Base-by-base conservation (phyloP, 345 rosid species). In the Eucalyptus caleyi region DNA sequence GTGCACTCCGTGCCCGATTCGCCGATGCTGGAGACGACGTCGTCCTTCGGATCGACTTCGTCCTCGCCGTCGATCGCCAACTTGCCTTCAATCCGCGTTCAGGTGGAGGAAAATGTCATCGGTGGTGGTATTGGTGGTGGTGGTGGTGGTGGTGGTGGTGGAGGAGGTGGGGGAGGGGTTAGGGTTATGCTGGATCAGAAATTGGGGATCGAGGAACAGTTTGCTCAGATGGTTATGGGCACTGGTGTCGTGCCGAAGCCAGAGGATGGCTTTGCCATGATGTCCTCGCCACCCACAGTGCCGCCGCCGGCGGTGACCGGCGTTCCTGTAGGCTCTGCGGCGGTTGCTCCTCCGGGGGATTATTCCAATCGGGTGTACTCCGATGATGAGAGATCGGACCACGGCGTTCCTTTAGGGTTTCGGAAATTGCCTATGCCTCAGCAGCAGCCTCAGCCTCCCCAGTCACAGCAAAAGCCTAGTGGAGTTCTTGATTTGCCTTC, bases 361-460 rank as follows among this genome's bases (percentile, higher is more conserved):
- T 94, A 92, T 81, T 92, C 86, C 49, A 90, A 90, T 89, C 91
- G 97, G 91, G 96, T 93, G 56, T 77, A 92, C 90, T 97, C 98
- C 0, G 99, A 97, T 89, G 99, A 98, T 87, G 99, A 98, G 94
- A 96, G 98, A 95, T 97, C 99, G 40, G 99, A 97, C 87, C 98
- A 94, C 44, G 96, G 97, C 16, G 92, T 93, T 60, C 94, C 94
- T 3, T 92, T 93, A 88, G 97, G 94, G 77, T 93, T 93, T 91
- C 92, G 94, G 90, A 97, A 95, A 90, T 87, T 88, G 45, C 94
- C 95, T 11, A 94, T 90, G 86, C 60, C 92, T 6, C 95, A 93
- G 92, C 90, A 94, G 81, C 95, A 94, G 91, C 91, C 91, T 88
- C 93, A 88, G 83, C 93, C 92, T 86, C 91, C 92, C 85, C 97